phyloP scores from a whole-genome alignment of 306 rosid species.

The Luffa aegyptiaca region DNA sequence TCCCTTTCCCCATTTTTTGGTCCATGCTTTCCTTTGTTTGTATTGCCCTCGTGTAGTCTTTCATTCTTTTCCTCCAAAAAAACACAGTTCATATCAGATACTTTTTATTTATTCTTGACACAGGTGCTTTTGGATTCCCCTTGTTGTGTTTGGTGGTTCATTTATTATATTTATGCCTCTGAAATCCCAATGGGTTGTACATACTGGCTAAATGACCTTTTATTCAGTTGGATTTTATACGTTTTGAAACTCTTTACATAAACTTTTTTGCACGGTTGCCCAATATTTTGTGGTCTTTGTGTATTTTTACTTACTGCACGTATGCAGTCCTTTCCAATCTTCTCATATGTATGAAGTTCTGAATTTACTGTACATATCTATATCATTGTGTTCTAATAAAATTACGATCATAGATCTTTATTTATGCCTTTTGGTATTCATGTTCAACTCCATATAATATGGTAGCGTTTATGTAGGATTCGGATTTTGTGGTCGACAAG shows the following conservation, averaged over 20 bases:
- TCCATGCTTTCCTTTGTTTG: no score
- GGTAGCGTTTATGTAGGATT: conserved; percentile 47
- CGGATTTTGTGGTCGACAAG: conserved; percentile 70
- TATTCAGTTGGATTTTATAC: background rate
- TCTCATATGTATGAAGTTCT: background rate
- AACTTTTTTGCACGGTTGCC: background rate
- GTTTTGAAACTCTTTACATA: background rate
- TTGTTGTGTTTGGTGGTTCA: background rate
- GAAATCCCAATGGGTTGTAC: background rate
- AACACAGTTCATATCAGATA: background rate
- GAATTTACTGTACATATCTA: background rate
- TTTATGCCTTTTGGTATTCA: background rate
- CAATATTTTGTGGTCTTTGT: background rate
- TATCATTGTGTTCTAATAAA: background rate
- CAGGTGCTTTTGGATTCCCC: background rate
- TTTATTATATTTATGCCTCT: background rate
- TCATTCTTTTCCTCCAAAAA: background rate
- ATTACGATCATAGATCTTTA: background rate
- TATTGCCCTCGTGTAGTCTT: no score
- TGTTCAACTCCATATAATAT: conserved; percentile 5
- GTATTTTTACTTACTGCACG: background rate
- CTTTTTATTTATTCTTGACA: background rate
- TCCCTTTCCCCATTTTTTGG: no score
- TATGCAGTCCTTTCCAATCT: background rate
- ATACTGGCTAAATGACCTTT: background rate